Evolutionary conservation across 116 monocot species (phyloP).

Genomic region (Iris pallida): DNA sequence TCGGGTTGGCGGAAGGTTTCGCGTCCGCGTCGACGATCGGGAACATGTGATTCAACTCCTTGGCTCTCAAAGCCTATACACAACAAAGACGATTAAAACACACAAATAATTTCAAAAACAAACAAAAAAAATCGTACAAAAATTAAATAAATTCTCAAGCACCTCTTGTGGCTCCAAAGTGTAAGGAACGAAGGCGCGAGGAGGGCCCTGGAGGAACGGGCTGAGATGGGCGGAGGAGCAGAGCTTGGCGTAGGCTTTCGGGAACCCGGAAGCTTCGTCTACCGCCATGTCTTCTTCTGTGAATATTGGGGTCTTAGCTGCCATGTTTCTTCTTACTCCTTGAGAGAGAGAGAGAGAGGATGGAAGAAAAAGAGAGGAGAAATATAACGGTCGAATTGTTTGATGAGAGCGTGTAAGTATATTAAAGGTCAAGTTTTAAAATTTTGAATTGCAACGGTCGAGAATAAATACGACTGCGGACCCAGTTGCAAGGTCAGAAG

Average conservation of each 20-base stretch:
- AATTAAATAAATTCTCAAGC: not conserved
- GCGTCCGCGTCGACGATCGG: slow-evolving; percentile 58
- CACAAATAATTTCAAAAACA: not conserved
- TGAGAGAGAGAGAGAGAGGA: no score
- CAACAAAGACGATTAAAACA: not conserved
- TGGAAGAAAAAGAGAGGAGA: no score
- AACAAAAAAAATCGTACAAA: not conserved
- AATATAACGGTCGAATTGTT: no score
- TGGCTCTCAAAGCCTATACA: slow-evolving; percentile 50
- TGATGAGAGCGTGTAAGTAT: no score
- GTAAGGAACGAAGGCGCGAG: slow-evolving; percentile 55
- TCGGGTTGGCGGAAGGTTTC: slow-evolving; percentile 43
- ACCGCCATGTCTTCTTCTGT: slow-evolving; percentile 45
- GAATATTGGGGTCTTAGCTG: slow-evolving; percentile 11
- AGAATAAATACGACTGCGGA: no score
- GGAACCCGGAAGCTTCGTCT: slow-evolving; percentile 62
- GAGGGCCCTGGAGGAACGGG: slow-evolving; percentile 51
- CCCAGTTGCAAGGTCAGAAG: no score
- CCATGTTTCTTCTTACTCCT: slow-evolving; percentile 10
- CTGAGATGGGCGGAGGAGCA: slow-evolving; percentile 29
- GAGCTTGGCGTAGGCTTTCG: slow-evolving; percentile 74
- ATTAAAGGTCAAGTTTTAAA: no score
- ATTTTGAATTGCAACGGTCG: no score
- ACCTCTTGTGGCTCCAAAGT: slow-evolving; percentile 71
- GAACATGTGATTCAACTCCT: slow-evolving; percentile 71